Evolutionary conservation across 805 yeast genomes (phyloP).

Genomic region (Ogataea paradorogensis): DNA sequence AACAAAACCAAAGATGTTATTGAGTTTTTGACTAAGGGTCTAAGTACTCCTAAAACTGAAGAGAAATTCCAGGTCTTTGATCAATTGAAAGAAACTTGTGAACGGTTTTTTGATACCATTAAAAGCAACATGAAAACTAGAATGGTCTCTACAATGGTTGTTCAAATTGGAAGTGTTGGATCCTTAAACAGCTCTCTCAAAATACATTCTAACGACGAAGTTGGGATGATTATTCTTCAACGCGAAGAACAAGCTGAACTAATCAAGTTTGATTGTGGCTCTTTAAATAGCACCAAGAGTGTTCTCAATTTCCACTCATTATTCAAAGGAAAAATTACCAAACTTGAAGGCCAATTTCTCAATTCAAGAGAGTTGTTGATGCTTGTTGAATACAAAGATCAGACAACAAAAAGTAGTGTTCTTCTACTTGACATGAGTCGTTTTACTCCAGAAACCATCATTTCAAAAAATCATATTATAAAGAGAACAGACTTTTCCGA

Average conservation of each 20-base stretch:
- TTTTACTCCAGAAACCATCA: not conserved
- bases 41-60: conserved; percentile 9
- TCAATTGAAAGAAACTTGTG: conserved; percentile 12
- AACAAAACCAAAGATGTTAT: conserved; percentile 30
- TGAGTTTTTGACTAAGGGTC: conserved; percentile 28
- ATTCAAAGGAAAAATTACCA: not conserved
- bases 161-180: conserved; percentile 17
- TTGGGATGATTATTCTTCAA: conserved; percentile 13
- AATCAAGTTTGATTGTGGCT: conserved; percentile 11
- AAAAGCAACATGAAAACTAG: conserved; percentile 21
- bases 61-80: conserved; percentile 10
- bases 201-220: not conserved
- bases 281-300: conserved; percentile 2
- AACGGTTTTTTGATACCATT: conserved; percentile 17
- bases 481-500: conserved; percentile 8
- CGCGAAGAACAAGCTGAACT: conserved; percentile 13
- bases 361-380: conserved; percentile 5
- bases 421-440: conserved; percentile 2
- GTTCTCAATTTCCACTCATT: conserved; percentile 6
- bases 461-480: conserved; percentile 1
- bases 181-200: conserved; percentile 9
- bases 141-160: conserved; percentile 12
- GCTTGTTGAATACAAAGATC: conserved; percentile 7
- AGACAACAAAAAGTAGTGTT: not conserved
- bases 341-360: conserved; percentile 13